These are phyloP conservation scores for Xylaria digitata DNA, from an alignment of 2,329 filamentous ascomycete species.

Conservation along the genomic window DNA sequence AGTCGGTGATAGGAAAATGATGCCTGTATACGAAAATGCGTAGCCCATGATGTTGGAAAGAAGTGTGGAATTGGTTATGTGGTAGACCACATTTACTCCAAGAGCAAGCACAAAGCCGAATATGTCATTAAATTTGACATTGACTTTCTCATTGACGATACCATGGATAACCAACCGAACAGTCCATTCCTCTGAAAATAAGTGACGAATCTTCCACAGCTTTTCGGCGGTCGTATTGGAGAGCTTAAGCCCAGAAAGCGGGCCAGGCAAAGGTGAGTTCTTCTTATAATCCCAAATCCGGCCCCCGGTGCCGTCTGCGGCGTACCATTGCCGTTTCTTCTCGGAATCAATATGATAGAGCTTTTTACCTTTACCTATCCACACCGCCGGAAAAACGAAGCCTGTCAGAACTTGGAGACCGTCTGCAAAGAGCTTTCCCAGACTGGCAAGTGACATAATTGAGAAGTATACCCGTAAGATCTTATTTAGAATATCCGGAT, in stretches of 20 bases:
- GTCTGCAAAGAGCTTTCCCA: constrained; percentile 80
- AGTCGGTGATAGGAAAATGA: constrained; percentile 88
- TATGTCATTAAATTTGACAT: constrained; percentile 67
- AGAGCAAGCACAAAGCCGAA: constrained; percentile 67
- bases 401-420: constrained; percentile 71
- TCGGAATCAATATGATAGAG: constrained; percentile 61
- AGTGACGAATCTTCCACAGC: constrained; percentile 64
- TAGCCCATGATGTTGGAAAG: constrained; percentile 89
- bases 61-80: constrained; percentile 67
- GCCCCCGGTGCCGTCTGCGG: constrained; percentile 43
- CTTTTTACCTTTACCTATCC: constrained; percentile 60
- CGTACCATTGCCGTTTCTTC: constrained; percentile 54
- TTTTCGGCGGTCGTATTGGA: constrained; percentile 42
- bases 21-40: constrained; percentile 83
- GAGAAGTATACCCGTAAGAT: constrained; percentile 87
- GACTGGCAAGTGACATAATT: constrained; percentile 79
- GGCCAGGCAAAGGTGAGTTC: constrained; percentile 55
- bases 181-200: constrained; percentile 64
- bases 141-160: constrained; percentile 58
- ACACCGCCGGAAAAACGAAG: constrained; percentile 79
- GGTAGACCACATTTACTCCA: constrained; percentile 69
- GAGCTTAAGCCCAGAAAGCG: constrained; percentile 50
- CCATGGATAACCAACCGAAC: constrained; percentile 64
- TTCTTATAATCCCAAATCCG: constrained; percentile 47
- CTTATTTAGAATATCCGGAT: constrained; percentile 83